These are phyloP conservation scores for Nemania bipapillata DNA, from an alignment of 2,329 filamentous ascomycete genomes.

Conservation along the genomic window DNA sequence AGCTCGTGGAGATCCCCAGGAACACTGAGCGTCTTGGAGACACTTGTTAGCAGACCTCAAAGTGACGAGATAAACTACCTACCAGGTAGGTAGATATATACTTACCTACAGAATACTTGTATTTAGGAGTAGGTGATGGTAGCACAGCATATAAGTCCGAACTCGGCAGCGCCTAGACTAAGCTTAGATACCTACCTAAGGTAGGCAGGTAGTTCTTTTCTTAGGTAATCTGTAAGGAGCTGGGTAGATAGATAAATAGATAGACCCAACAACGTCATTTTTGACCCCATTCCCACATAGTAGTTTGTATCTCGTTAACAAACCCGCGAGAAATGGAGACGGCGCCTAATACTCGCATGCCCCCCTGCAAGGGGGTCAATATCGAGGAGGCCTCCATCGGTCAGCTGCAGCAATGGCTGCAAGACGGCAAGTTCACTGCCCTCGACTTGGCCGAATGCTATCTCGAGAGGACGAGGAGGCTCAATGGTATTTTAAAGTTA, in stretches of 20 bases:
- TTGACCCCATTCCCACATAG: not conserved
- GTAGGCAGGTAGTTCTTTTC: no score
- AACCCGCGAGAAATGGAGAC: conserved; percentile 20
- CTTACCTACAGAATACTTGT: no score
- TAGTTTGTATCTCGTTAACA: not conserved
- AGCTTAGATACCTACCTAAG: no score
- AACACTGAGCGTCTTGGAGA: not conserved
- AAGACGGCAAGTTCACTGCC: conserved; percentile 26
- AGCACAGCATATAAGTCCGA: conserved; percentile 2
- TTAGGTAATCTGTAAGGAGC: not conserved
- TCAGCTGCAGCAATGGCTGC: conserved; percentile 32
- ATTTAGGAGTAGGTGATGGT: not conserved
- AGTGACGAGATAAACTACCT: not conserved
- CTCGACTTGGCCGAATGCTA: conserved; percentile 33
- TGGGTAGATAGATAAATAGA: no score
- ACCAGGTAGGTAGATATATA: no score
- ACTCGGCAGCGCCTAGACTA: conserved; percentile 10
- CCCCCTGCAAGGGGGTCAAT: conserved; percentile 31
- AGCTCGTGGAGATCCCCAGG: not conserved
- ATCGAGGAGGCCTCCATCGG: conserved; percentile 38
- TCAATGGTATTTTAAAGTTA: conserved; percentile 30
- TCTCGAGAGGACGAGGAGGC: conserved; percentile 27
- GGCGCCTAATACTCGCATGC: conserved; percentile 19
- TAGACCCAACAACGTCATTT: no score
- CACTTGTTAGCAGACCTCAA: not conserved